phyloP scores from a whole-genome alignment of 2,329 filamentous ascomycete species.

The Biscogniauxia sp. region DNA sequence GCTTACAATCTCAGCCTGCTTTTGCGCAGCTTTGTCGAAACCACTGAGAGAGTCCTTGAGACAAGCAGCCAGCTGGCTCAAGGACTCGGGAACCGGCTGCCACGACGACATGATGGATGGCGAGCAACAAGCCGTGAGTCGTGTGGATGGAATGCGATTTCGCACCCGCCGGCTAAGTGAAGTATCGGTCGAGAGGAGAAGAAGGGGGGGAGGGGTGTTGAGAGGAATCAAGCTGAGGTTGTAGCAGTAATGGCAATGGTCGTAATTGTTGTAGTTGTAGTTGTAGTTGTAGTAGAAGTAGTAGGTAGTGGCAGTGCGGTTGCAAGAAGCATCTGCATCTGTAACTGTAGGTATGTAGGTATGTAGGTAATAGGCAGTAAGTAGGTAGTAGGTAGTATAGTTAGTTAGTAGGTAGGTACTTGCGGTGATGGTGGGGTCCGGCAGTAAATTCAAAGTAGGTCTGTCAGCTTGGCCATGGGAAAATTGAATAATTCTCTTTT shows the following conservation, averaged over 20 bases:
- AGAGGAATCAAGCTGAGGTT: not conserved
- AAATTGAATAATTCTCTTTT: not conserved
- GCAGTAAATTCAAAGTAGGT: not conserved
- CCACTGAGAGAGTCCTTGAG: constrained; percentile 90
- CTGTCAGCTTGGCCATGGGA: not conserved
- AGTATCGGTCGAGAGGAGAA: not conserved
- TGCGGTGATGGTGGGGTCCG: not conserved
- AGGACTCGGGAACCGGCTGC: constrained; percentile 84
- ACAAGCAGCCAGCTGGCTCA: constrained; percentile 85
- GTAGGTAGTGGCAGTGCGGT: not conserved
- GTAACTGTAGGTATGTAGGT: not conserved
- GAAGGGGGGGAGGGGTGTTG: not conserved
- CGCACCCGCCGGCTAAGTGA: constrained; percentile 2
- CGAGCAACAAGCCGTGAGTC: constrained; percentile 11
- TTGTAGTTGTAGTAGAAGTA: no score
- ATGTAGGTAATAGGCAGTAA: no score
- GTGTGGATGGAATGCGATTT: not conserved
- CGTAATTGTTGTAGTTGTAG: no score
- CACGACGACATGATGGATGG: constrained; percentile 76
- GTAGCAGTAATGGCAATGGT: no score
- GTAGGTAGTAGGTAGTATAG: not conserved
- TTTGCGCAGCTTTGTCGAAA: constrained; percentile 75
- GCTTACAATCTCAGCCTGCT: constrained; percentile 83
- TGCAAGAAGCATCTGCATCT: not conserved
- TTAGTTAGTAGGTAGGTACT: not conserved